Percentiles rank a stretch among this genome's conserved stretches.
These are phyloP conservation scores for Podila clonocystis DNA, from an alignment of 192 early-diverging fungal genomes.

Conservation along the genomic window DNA sequence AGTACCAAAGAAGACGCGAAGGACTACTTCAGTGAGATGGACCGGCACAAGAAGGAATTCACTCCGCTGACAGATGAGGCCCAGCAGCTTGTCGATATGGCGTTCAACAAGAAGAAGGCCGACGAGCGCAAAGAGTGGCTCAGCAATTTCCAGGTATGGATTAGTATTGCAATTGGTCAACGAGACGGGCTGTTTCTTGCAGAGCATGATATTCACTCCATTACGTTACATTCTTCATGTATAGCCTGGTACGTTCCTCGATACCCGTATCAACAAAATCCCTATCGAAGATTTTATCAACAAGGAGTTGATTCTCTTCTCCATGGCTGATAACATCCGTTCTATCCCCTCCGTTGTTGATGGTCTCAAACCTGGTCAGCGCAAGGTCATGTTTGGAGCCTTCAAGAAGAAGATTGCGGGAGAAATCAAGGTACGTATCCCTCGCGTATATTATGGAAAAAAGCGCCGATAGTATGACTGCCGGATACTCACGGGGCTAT, in stretches of 20 bases:
- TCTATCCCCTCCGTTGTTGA: constrained; percentile 96
- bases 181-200: too few relatives aligned
- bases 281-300: constrained; percentile 93
- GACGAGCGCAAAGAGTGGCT: constrained; percentile 98
- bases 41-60: constrained; percentile 84
- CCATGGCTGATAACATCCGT: constrained; percentile 93
- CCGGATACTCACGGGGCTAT: too few relatives aligned
- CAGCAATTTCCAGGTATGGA: constrained; percentile 64
- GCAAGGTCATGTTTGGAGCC: constrained; percentile 91
- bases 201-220: background rate
- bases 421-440: constrained; percentile 79
- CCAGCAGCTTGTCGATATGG: constrained; percentile 91
- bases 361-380: constrained; percentile 96
- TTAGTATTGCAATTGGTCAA: too few relatives aligned
- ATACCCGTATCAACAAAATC: constrained; percentile 82
- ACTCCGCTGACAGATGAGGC: constrained; percentile 63
- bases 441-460: background rate
- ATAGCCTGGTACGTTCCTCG: constrained; percentile 91
- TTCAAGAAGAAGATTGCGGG: constrained; percentile 83
- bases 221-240: background rate
- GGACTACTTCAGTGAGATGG: constrained; percentile 91
- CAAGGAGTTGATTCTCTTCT: constrained; percentile 93
- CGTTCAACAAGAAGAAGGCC: constrained; percentile 93
- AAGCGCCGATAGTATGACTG: too few relatives aligned
- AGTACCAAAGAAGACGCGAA: constrained; percentile 84